phyloP scores from a whole-genome alignment of 2,329 filamentous ascomycete species.

The Neurospora crassa region DNA sequence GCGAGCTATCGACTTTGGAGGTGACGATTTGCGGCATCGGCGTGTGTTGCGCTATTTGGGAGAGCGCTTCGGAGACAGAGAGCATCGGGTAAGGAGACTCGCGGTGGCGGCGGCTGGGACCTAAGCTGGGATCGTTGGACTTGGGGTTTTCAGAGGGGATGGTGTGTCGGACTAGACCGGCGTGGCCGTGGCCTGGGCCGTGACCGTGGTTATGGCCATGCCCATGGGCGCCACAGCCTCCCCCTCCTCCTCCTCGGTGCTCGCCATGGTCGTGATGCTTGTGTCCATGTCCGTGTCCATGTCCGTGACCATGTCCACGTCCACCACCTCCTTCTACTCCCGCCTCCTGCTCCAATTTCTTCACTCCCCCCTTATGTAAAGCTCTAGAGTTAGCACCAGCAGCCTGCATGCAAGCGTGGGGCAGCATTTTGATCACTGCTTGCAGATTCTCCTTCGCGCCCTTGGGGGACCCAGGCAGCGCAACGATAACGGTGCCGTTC shows the following conservation, averaged over 20 bases:
- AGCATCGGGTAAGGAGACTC: slow-evolving; percentile 91
- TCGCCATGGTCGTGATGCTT: slow-evolving; percentile 30
- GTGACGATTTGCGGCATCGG: slow-evolving; percentile 50
- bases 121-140: slow-evolving; percentile 52
- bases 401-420: slow-evolving; percentile 89
- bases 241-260: background rate
- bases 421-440: slow-evolving; percentile 78
- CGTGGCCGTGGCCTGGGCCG: slow-evolving; percentile 50
- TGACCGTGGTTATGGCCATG: slow-evolving; percentile 46
- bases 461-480: slow-evolving; percentile 88
- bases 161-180: slow-evolving; percentile 63
- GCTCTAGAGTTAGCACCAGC: slow-evolving; percentile 71
- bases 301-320: slow-evolving; percentile 31
- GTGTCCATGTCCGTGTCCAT: slow-evolving; percentile 39
- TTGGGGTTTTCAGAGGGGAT: slow-evolving; percentile 36
- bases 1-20: slow-evolving; percentile 48
- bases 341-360: slow-evolving; percentile 76
- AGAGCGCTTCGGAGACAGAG: slow-evolving; percentile 70
- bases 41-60: slow-evolving; percentile 62
- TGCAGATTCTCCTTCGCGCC: slow-evolving; percentile 90
- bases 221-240: slow-evolving; percentile 30
- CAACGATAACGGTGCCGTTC: slow-evolving; percentile 73
- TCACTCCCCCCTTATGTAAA: slow-evolving; percentile 71
- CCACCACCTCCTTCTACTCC: slow-evolving; percentile 40
- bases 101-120: slow-evolving; percentile 62